Conservation (phyloP, 1,139 yeast genomes). For the Ashbya aceris region DNA sequence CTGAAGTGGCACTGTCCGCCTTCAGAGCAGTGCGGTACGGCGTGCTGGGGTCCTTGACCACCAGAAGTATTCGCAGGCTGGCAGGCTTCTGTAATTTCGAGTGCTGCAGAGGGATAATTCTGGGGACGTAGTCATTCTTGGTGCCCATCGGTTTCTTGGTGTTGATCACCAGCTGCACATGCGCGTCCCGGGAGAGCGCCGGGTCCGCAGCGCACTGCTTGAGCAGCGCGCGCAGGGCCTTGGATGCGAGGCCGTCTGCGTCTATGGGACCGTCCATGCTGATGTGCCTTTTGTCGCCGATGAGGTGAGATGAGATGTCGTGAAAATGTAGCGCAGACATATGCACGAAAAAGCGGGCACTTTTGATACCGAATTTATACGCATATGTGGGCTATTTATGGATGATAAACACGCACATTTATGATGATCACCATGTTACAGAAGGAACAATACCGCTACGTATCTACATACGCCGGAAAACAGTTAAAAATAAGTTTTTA, state of each 20-base stretch:
- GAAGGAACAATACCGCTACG: conserved; percentile 3
- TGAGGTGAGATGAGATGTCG: conserved; percentile 5
- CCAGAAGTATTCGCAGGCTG: conserved; percentile 44
- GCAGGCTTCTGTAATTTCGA: conserved; percentile 38
- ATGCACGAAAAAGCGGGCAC: conserved; percentile 4
- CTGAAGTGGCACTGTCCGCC: conserved; percentile 47
- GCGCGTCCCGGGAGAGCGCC: conserved; percentile 19
- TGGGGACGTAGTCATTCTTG: conserved; percentile 49
- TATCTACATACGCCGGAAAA: conserved; percentile 4
- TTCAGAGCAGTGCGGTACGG: conserved; percentile 37
- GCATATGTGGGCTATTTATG: not conserved
- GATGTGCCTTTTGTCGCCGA: conserved; percentile 5
- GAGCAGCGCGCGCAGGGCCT: conserved; percentile 20
- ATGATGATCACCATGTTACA: conserved; percentile 5
- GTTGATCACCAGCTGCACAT: conserved; percentile 45
- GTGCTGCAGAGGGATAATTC: conserved; percentile 54
- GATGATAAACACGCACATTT: not conserved
- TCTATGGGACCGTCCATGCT: not conserved
- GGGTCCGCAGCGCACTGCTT: conserved; percentile 19
- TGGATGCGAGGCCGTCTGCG: conserved; percentile 11
- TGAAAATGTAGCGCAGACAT: not conserved
- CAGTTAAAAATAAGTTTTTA: conserved; percentile 10
- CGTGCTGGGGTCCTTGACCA: conserved; percentile 61
- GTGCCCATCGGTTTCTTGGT: conserved; percentile 41
- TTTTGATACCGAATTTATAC: conserved; percentile 2